These are phyloP conservation scores for Xerocomellus amylosporus DNA, from an alignment of 768 basidiomycete species.

Conservation along the genomic window DNA sequence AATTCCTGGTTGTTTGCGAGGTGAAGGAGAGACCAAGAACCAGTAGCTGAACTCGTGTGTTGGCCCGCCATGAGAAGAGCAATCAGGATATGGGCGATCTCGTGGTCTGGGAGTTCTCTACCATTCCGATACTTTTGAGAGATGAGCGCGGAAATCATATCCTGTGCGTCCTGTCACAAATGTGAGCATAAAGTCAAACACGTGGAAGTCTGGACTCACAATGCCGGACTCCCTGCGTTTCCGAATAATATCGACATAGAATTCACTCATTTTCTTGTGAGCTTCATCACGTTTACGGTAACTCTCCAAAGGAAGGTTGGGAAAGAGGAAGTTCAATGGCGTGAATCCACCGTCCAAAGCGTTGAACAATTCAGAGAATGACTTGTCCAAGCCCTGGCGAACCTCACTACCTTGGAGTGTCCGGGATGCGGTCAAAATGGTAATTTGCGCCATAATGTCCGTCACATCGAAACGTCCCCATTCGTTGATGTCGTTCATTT, in stretches of 20 bases:
- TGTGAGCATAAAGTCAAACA: background rate
- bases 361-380: conserved; percentile 79
- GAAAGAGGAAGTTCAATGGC: conserved; percentile 93
- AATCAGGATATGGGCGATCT: conserved; percentile 98
- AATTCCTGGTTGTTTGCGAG: conserved; percentile 73
- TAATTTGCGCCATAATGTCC: conserved; percentile 78
- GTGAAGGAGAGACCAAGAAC: conserved; percentile 88
- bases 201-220: conserved; percentile 27
- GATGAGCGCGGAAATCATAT: conserved; percentile 90
- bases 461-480: conserved; percentile 80
- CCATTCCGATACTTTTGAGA: conserved; percentile 85
- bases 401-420: conserved; percentile 95
- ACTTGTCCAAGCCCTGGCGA: conserved; percentile 70
- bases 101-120: conserved; percentile 71
- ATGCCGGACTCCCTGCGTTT: conserved; percentile 56
- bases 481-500: conserved; percentile 63
- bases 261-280: conserved; percentile 89
- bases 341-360: conserved; percentile 97
- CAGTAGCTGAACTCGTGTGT: conserved; percentile 93
- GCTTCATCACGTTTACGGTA: conserved; percentile 88
- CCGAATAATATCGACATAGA: conserved; percentile 84
- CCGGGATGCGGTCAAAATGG: conserved; percentile 89
- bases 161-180: conserved; percentile 61
- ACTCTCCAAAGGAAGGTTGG: conserved; percentile 85
- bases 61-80: conserved; percentile 99